Base-by-base conservation (phyloP, 78 protist species). In the Acrasis kona region DNA sequence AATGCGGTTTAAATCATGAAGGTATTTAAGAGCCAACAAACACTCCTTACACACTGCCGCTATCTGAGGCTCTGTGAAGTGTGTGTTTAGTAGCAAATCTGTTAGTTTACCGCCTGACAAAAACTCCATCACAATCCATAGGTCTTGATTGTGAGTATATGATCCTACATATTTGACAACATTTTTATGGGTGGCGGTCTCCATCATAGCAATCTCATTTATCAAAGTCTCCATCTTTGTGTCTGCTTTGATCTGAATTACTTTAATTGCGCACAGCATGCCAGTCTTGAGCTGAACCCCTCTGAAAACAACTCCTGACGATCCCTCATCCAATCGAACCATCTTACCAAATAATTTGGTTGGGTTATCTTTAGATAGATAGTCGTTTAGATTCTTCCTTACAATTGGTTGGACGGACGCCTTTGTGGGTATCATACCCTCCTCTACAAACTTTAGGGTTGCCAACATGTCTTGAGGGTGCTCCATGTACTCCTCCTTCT, bases 121-220 rank as follows among this genome's bases (percentile, higher is more conserved):
- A 75, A 82, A 92, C 27, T 94, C 98, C 96, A 94, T 94, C 9
- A 80, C 89, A 2, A 94, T 89, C 97, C 97, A 93, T 12, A 93
- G 71, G 70, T 91, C 89, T 40, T 76, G 12, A 38, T 78, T 79
- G n/a, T 32, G 28, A 28, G 29, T 2, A 28, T 73, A 79, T 39
- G 72, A 10, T 7, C 82, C 82, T 2, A 42, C 28, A 38, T 79
- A 79, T 27, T 5, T 3, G 29, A 79, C 82, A 28, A 79, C 50
- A 28, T 79, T 9, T 6, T 70, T 61, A 28, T 34, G 39, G 40
- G 4, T 1, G 40, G 77, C 68, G 5, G 36, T 70, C 2, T 28
- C 70, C 9, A 79, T 41, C 41, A 70, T 79, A 35, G 71, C 34
- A 9, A 79, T 19, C 57, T 79, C 82, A 3, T 30, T 5, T 28